Base-by-base conservation (phyloP, 1,284 basidiomycete species). In the Abortiporus biennis region DNA sequence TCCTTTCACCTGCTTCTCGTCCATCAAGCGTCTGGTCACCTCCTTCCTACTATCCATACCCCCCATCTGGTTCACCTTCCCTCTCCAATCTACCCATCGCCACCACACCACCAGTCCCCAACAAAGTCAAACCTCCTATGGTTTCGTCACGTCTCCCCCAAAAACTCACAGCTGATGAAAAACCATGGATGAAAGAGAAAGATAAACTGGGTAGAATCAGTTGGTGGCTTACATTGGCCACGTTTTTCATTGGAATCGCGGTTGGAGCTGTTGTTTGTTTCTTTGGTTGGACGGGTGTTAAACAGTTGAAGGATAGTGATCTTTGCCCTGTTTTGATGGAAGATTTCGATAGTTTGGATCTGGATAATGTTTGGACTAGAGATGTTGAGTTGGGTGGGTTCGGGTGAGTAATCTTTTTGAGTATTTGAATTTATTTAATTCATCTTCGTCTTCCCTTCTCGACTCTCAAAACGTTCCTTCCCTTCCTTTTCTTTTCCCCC, bases 301-400 rank as follows among this genome's bases (percentile, higher is more conserved):
- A 61, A 38, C 53, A 62, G 47, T 53, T 69, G 9, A 50, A 50
- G 34, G 54, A 59, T 43, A 47, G 39, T 47, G 69, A 76, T 12
- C 59, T 85, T 19, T 90, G 88, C 57, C 54, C 78, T 13, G 80
- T 87, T 6, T 62, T 90, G 47, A 67, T 80, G 19, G 87, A 92
- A 42, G 61, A 82, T 46, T 92, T 91, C 21, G 42, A 42, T 30
- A 36, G 37, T 50, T 67, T 72, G 42, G 62, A 59, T 35, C 61
- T 76, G 40, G 66, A 72, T 43, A 68, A 67, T 43, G 73, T 66
- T 24, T 91, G 86, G 76, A 63, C 69, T 36, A 66, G 74, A 19
- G 85, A 91, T 51, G 75, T 85, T 30, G 74, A 80, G 54, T 71
- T 88, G 50, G 79, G 84, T 43, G 88, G 88, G 0, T 90, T 78